Conservation (phyloP, 176 grass and related monocot species). For the Aegilops tauschii region DNA sequence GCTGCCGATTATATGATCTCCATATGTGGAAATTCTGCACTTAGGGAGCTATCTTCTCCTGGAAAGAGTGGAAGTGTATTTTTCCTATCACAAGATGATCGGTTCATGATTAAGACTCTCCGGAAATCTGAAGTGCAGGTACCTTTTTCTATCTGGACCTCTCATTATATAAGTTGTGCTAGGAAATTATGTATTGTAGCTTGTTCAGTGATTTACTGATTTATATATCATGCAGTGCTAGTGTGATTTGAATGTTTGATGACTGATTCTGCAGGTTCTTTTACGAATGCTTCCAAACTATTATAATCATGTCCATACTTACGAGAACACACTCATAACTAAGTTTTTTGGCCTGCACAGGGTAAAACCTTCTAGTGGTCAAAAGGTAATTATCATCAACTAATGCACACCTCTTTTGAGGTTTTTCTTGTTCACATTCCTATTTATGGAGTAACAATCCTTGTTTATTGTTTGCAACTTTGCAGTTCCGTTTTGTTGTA, state of each 20-base stretch:
- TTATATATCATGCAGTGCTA: not conserved
- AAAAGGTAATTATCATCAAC: conserved; percentile 67
- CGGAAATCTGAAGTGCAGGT: conserved; percentile 99
- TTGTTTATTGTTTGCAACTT: conserved; percentile 33
- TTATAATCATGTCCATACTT: conserved; percentile 85
- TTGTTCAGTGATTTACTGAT: not conserved
- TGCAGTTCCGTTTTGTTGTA: conserved; percentile 97
- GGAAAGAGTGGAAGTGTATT: conserved; percentile 99
- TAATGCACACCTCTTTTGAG: conserved; percentile 15
- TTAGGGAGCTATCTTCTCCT: conserved; percentile 93
- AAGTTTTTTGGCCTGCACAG: conserved; percentile 99
- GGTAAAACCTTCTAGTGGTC: conserved; percentile 94
- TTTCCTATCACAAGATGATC: conserved; percentile 97
- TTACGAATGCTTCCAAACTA: conserved; percentile 96
- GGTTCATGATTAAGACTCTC: conserved; percentile 99
- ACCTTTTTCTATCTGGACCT: conserved; percentile 5
- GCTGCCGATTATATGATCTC: conserved; percentile 99
- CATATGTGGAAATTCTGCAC: conserved; percentile 87
- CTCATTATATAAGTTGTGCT: not conserved
- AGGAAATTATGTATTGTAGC: not conserved
- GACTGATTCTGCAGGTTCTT: conserved; percentile 75
- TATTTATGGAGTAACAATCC: conserved; percentile 13
- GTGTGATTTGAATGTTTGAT: conserved; percentile 18
- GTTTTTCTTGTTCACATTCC: not conserved
- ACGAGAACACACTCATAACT: conserved; percentile 99